Conservation (phyloP, 2,329 filamentous ascomycete genomes). For the Venturia carpophila region DNA sequence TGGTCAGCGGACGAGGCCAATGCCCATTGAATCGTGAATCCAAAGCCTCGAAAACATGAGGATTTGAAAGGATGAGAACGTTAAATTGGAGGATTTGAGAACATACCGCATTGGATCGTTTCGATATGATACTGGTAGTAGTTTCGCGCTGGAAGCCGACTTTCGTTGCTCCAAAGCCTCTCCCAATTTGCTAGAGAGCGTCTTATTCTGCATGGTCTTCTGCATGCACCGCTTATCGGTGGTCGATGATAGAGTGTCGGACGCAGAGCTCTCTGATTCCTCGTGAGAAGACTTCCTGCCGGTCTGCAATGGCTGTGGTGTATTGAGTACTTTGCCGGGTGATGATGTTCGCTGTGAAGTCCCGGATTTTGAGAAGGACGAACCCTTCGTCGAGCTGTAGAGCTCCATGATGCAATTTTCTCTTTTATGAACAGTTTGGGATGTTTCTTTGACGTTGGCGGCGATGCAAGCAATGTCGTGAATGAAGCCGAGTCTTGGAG, state of each 20-base stretch:
- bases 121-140: background rate
- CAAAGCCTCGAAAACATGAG: background rate
- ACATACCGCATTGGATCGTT: constrained; percentile 9
- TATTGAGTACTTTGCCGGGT: background rate
- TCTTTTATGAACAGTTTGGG: background rate
- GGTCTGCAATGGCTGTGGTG: background rate
- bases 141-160: constrained; percentile 24
- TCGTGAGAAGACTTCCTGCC: background rate
- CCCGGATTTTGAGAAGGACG: background rate
- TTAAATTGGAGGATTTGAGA: background rate
- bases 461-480: background rate
- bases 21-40: background rate
- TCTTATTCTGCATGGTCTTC: background rate
- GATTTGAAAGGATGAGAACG: background rate
- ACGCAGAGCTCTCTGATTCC: background rate
- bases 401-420: background rate
- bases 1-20: background rate
- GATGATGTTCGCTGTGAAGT: background rate
- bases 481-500: background rate
- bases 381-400: background rate
- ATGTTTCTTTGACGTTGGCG: background rate
- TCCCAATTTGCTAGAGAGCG: background rate
- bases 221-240: background rate
- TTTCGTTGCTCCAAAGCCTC: constrained; percentile 24
- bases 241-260: background rate